phyloP scores from a whole-genome alignment of 768 basidiomycete species.

The Russula sp. region DNA sequence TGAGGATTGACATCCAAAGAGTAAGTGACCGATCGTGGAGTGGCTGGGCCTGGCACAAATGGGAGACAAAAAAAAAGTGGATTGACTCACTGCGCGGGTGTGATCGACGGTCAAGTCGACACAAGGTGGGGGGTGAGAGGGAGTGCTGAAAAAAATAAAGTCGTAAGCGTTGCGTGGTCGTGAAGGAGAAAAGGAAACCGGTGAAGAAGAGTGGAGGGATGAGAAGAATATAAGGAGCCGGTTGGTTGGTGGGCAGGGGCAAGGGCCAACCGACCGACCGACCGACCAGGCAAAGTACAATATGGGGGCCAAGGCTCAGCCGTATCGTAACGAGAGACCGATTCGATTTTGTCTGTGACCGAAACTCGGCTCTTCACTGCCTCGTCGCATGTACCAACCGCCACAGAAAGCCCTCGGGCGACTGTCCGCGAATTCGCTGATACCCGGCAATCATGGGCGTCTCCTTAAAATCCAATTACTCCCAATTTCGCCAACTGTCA shows the following conservation, averaged over 20 bases:
- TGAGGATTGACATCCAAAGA: conserved; percentile 8
- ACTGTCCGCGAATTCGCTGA: conserved; percentile 7
- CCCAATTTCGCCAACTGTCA: conserved; percentile 23
- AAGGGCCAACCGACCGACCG: background rate
- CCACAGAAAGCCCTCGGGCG: conserved; percentile 11
- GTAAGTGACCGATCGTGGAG: conserved; percentile 2
- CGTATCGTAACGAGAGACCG: conserved; percentile 1
- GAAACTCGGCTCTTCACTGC: background rate
- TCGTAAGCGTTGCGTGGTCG: conserved; percentile 27
- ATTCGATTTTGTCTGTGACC: conserved; percentile 9
- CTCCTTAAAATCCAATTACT: conserved; percentile 9
- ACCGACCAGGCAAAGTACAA: too few relatives aligned
- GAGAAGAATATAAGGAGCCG: conserved; percentile 32
- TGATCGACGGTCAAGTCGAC: conserved; percentile 16
- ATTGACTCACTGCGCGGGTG: conserved; percentile 29
- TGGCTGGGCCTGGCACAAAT: background rate
- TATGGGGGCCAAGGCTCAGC: background rate
- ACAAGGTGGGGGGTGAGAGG: background rate
- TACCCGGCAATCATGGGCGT: conserved; percentile 15
- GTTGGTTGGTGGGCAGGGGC: conserved; percentile 5
- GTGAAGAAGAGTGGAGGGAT: conserved; percentile 23
- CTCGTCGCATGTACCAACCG: conserved; percentile 2
- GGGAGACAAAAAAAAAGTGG: conserved; percentile 14
- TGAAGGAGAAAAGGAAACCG: conserved; percentile 29
- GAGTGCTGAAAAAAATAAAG: conserved; percentile 17